These are phyloP conservation scores for Naganishia cerealis DNA, from an alignment of 1,284 basidiomycete species.

Conservation along the genomic window DNA sequence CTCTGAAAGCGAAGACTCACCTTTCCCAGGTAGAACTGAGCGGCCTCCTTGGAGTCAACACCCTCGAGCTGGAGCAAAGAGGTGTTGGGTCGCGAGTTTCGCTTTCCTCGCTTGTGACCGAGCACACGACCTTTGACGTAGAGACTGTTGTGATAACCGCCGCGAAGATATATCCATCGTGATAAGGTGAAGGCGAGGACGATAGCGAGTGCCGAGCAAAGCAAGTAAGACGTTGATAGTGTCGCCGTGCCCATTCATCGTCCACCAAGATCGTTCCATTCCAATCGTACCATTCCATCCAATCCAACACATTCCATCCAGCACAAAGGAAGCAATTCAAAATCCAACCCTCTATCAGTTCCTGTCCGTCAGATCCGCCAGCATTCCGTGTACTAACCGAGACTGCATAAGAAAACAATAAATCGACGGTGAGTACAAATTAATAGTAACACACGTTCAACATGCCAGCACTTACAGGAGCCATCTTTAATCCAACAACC, in stretches of 20 bases:
- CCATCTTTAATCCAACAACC: slow-evolving; percentile 30
- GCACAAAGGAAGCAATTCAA: slow-evolving; percentile 12
- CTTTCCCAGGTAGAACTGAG: slow-evolving; percentile 98
- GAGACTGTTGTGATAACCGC: slow-evolving; percentile 62
- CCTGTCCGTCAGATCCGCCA: neutral
- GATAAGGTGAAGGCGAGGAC: neutral
- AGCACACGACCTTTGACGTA: slow-evolving; percentile 96
- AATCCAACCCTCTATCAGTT: slow-evolving; percentile 16
- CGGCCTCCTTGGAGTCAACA: slow-evolving; percentile 87
- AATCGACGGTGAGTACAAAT: neutral
- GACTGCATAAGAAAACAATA: slow-evolving; percentile 5
- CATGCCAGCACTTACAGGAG: slow-evolving; percentile 23
- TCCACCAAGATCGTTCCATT: neutral
- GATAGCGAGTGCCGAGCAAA: neutral
- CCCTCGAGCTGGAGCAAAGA: slow-evolving; percentile 97
- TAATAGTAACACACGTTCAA: neutral
- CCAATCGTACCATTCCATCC: slow-evolving; percentile 15
- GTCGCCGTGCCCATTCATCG: neutral
- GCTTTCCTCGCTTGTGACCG: slow-evolving; percentile 97
- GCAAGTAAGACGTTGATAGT: neutral
- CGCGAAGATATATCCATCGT: neutral
- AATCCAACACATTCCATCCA: slow-evolving; percentile 18
- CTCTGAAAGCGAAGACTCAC: slow-evolving; percentile 57
- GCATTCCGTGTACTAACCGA: slow-evolving; percentile 20
- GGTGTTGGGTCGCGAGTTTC: slow-evolving; percentile 92